These are phyloP conservation scores for Colletotrichum neosansevieriae DNA, from an alignment of 2,329 filamentous ascomycete species.

Conservation along the genomic window DNA sequence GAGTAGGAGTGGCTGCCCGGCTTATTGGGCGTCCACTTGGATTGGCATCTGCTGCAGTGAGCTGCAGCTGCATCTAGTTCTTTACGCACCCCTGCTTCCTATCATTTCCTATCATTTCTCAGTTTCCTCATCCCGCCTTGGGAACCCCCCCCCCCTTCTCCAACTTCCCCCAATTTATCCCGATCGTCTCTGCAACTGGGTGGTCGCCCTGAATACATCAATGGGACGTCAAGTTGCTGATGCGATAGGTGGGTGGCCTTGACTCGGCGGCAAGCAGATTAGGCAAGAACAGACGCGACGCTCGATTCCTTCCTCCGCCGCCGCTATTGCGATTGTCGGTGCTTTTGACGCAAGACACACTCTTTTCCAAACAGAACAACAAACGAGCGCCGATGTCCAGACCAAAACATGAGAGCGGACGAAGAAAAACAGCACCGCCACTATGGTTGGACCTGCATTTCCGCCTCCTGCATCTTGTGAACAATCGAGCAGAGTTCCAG, in stretches of 20 bases:
- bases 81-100: not conserved
- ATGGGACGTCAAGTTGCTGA: not conserved
- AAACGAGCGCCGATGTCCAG: slow-evolving; percentile 40
- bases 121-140: not conserved
- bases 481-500: slow-evolving; percentile 15
- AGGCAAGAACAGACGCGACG: slow-evolving; percentile 33
- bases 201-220: not conserved
- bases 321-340: slow-evolving; percentile 27
- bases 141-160: not conserved
- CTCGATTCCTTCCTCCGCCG: slow-evolving; percentile 30
- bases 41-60: not conserved
- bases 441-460: slow-evolving; percentile 25
- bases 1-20: not conserved
- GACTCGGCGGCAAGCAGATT: slow-evolving; percentile 7
- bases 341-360: slow-evolving; percentile 35
- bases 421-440: slow-evolving; percentile 35
- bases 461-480: slow-evolving; percentile 5
- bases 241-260: slow-evolving; percentile 14
- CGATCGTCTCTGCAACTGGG: slow-evolving; percentile 1
- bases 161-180: slow-evolving; percentile 13
- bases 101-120: not conserved
- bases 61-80: not conserved
- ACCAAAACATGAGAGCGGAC: slow-evolving; percentile 31
- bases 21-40: not conserved
- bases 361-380: slow-evolving; percentile 29